Evolutionary conservation across 148 eudicot species (phyloP).

Genomic region (Fallopia convolvulus): DNA sequence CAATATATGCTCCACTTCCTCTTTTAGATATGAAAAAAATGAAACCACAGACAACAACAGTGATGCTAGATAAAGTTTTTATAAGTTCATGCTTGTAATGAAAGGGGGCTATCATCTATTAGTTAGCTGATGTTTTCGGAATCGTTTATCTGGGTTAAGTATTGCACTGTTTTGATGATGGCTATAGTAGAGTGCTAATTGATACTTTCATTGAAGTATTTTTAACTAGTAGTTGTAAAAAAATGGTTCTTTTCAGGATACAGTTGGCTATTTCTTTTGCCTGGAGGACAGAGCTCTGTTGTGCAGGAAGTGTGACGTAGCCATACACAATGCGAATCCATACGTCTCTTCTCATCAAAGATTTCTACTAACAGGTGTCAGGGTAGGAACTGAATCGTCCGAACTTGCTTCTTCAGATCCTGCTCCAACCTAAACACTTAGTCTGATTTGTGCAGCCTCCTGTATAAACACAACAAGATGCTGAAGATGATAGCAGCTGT

Average conservation of each 20-base stretch:
- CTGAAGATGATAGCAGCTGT: too few species aligned
- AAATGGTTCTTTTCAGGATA: conserved; percentile 48
- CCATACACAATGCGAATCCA: conserved; percentile 72
- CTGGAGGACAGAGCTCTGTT: conserved; percentile 89
- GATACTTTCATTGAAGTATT: not conserved
- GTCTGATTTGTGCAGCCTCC: too few species aligned
- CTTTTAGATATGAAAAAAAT: not conserved
- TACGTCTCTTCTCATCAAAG: conserved; percentile 70
- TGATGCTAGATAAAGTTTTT: not conserved
- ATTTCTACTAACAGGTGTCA: conserved; percentile 87
- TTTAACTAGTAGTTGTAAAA: not conserved
- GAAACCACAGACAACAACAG: not conserved
- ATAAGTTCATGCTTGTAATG: not conserved
- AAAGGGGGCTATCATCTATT: not conserved
- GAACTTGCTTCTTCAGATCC: conserved; percentile 33
- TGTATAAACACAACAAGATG: too few species aligned
- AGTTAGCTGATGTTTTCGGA: not conserved
- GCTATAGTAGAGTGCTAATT: not conserved
- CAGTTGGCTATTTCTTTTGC: conserved; percentile 87
- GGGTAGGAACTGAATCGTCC: conserved; percentile 63
- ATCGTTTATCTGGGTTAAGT: not conserved
- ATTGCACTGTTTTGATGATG: not conserved
- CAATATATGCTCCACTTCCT: not conserved
- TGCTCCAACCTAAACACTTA: too few species aligned
- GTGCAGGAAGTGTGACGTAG: conserved; percentile 81